These are phyloP conservation scores for Dryadomyces sulphureus DNA, from an alignment of 2,329 filamentous ascomycete genomes.

Conservation along the genomic window DNA sequence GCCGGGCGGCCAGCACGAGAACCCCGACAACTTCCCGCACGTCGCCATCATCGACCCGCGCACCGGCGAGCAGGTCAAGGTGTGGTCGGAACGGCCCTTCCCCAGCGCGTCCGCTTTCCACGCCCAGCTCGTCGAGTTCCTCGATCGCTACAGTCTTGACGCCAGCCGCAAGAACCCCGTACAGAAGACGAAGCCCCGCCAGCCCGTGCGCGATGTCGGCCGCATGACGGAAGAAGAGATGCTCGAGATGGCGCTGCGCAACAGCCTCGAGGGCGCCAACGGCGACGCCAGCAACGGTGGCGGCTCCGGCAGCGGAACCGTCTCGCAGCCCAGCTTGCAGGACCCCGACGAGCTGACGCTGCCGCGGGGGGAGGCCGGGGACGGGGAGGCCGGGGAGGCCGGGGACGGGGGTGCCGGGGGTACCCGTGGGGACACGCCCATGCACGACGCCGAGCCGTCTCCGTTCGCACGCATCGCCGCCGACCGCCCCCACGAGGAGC, in stretches of 20 bases:
- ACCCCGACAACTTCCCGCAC: slow-evolving; percentile 83
- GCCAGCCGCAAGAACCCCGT: slow-evolving; percentile 87
- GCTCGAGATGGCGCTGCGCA: slow-evolving; percentile 84
- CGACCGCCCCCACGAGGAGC: slow-evolving; percentile 62
- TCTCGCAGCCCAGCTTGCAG: slow-evolving; percentile 38
- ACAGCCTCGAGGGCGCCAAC: slow-evolving; percentile 54
- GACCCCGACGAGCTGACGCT: slow-evolving; percentile 86
- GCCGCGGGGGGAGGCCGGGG: slow-evolving; percentile 28
- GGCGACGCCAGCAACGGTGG: background rate
- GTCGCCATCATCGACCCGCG: slow-evolving; percentile 91
- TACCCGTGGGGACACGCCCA: slow-evolving; percentile 12
- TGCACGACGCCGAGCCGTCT: slow-evolving; percentile 16
- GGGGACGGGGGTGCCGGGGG: slow-evolving; percentile 12
- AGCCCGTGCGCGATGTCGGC: slow-evolving; percentile 55
- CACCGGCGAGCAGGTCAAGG: slow-evolving; percentile 93
- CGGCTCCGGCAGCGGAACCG: background rate
- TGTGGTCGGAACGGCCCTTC: slow-evolving; percentile 78
- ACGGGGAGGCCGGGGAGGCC: slow-evolving; percentile 15
- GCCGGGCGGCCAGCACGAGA: slow-evolving; percentile 51
- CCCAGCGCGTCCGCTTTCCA: slow-evolving; percentile 62
- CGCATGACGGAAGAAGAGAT: slow-evolving; percentile 96
- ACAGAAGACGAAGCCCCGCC: slow-evolving; percentile 56
- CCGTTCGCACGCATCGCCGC: slow-evolving; percentile 59
- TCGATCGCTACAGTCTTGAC: slow-evolving; percentile 90
- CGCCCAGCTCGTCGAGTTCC: slow-evolving; percentile 82